These are phyloP conservation scores for Datura wrightii DNA, from an alignment of 257 asterid species.

Conservation along the genomic window DNA sequence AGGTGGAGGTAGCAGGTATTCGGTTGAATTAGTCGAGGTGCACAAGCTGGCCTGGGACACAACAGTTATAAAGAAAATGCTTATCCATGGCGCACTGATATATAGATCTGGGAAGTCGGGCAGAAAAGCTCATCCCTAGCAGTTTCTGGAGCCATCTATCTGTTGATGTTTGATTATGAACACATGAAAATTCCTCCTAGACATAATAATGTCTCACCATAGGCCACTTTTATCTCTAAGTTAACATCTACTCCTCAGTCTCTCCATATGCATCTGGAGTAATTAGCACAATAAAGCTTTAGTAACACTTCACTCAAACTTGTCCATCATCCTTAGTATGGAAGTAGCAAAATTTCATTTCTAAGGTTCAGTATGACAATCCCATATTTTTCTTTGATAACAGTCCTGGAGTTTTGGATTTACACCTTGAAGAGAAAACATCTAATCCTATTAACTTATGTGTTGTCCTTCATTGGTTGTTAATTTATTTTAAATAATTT, in stretches of 20 bases:
- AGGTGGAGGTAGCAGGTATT: too few relatives aligned
- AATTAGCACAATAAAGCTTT: not conserved
- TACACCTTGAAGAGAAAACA: not conserved
- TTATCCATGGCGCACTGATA: too few relatives aligned
- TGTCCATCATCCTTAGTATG: not conserved
- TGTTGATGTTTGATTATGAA: not conserved
- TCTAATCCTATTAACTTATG: not conserved
- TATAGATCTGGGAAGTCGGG: too few relatives aligned
- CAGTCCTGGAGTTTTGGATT: not conserved
- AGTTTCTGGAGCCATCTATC: not conserved
- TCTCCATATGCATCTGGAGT: not conserved
- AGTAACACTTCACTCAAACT: not conserved
- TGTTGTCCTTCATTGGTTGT: constrained; percentile 2
- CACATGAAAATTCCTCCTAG: not conserved
- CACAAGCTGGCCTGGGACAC: too few relatives aligned
- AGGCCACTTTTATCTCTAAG: not conserved
- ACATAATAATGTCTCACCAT: not conserved
- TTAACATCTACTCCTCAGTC: not conserved
- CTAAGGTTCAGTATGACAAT: not conserved
- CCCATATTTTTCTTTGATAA: not conserved
- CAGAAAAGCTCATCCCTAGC: too few relatives aligned
- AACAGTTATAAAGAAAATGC: too few relatives aligned
- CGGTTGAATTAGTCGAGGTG: too few relatives aligned
- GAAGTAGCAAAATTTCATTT: not conserved
- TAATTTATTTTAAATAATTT: not conserved